phyloP scores from a whole-genome alignment of 2,329 filamentous ascomycete genomes.

The Tetracladium maxilliforme region DNA sequence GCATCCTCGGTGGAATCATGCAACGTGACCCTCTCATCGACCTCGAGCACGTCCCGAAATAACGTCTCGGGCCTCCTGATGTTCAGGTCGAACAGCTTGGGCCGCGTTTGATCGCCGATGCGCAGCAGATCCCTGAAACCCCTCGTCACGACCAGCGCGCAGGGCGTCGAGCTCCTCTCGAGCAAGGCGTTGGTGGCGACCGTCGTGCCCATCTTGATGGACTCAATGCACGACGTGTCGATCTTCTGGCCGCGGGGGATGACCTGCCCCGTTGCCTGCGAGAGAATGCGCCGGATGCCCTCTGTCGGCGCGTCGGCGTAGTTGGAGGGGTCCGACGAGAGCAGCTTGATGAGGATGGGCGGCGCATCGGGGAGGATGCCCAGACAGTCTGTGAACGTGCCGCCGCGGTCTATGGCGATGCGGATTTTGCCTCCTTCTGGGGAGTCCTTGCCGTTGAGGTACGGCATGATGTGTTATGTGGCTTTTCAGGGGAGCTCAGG shows the following conservation, averaged over 20 bases:
- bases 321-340: constrained; percentile 59
- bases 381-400: constrained; percentile 62
- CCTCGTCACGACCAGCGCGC: constrained; percentile 56
- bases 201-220: constrained; percentile 63
- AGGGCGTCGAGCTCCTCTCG: constrained; percentile 56
- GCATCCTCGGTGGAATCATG: constrained; percentile 61
- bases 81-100: constrained; percentile 57
- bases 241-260: constrained; percentile 45
- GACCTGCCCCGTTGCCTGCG: constrained; percentile 39
- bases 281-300: constrained; percentile 48
- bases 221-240: constrained; percentile 48
- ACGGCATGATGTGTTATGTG: too few relatives aligned
- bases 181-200: constrained; percentile 65
- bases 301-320: constrained; percentile 55
- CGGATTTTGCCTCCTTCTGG: constrained; percentile 1
- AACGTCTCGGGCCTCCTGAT: constrained; percentile 53
- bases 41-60: constrained; percentile 52
- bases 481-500: too few relatives aligned
- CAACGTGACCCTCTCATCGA: constrained; percentile 57
- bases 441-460: too few relatives aligned
- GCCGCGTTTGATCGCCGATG: constrained; percentile 59
- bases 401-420: constrained; percentile 35
- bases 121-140: constrained; percentile 59
- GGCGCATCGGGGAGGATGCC: constrained; percentile 52
- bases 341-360: constrained; percentile 57